Evolutionary conservation across 2,329 filamentous ascomycete species (phyloP), one percentile per base, ranked within the genome.

Genomic region (Sarocladium kiliense): DNA sequence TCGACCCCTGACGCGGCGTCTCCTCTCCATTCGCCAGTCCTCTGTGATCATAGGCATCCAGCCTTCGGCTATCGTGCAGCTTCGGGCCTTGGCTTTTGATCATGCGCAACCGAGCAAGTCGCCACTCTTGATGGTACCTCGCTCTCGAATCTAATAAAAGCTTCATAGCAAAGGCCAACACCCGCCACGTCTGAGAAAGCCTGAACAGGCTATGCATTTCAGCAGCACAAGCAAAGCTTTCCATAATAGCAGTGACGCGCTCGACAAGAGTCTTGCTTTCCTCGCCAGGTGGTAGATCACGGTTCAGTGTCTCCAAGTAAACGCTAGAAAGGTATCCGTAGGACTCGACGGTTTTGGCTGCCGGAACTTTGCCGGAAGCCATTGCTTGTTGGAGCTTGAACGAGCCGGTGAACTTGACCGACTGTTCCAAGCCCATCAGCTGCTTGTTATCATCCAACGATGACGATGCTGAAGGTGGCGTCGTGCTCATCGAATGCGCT

Each of bases 161-260:
- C 19, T 72, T 69, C 60, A 84, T 77, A 10, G 78, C 78, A 61
- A 80, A 85, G 0, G 78, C 77, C 19, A 87, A 63, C 12, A 86
- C 74, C 27, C 82, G 77, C 84, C 84, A 87, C 1, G 82, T 84
- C 63, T 87, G 84, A 4, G 84, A 81, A 0, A 87, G 72, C 1
- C 84, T 76, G 62, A 81, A 86, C 49, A 81, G 72, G 30, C 76
- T 77, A 19, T 79, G 77, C 2, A 69, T 71, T 59, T 86, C 81
- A 2, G 84, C 80, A n/a, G 79, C 77, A 23, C 68, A 71, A 2
- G 82, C 82, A 61, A 80, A 87, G 34, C 76, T 70, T 58, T 84
- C 79, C 58, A 85, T 70, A 9, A 84, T 82, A 2, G 61, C 57
- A 1, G 65, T 64, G 2, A 85, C 70, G n/a, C 81, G 70, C 10